Evolutionary conservation across 306 rosid genomes (phyloP).

Genomic region (Leucaena leucocephala): DNA sequence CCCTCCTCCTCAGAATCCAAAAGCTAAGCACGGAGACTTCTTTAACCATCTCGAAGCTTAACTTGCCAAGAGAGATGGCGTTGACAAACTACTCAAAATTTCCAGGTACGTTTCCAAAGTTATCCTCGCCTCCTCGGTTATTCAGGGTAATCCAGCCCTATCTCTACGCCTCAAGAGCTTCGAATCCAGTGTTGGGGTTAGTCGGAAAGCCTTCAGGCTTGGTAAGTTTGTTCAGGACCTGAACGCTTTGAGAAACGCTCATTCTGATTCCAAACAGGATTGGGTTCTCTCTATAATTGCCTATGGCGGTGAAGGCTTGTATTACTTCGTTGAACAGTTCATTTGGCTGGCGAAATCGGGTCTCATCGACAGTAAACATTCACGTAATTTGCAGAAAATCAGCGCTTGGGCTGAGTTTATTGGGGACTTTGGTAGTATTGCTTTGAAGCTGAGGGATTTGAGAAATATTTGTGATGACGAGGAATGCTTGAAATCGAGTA

Average conservation of each 20-base stretch:
- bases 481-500: slow-evolving; percentile 53
- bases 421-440: slow-evolving; percentile 4
- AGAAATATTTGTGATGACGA: slow-evolving; percentile 52
- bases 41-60: slow-evolving; percentile 71
- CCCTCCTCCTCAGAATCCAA: slow-evolving; percentile 19
- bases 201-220: slow-evolving; percentile 89
- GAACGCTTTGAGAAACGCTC: slow-evolving; percentile 61
- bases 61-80: slow-evolving; percentile 91
- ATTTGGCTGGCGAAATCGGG: slow-evolving; percentile 83
- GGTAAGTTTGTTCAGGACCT: slow-evolving; percentile 88
- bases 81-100: slow-evolving; percentile 90
- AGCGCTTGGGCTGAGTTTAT: slow-evolving; percentile 21
- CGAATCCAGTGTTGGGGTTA: slow-evolving; percentile 85
- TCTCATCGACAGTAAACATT: slow-evolving; percentile 2
- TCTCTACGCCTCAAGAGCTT: slow-evolving; percentile 66
- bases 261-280: slow-evolving; percentile 42
- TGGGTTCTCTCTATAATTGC: slow-evolving; percentile 52
- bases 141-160: slow-evolving; percentile 54
- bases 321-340: slow-evolving; percentile 82
- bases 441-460: slow-evolving; percentile 67
- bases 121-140: slow-evolving; percentile 63
- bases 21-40: slow-evolving; percentile 57
- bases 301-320: slow-evolving; percentile 80
- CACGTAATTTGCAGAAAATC: slow-evolving; percentile 19
- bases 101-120: slow-evolving; percentile 78